phyloP scores from a whole-genome alignment of 2,329 filamentous ascomycete species.

The Teratosphaeria nubilosa region DNA sequence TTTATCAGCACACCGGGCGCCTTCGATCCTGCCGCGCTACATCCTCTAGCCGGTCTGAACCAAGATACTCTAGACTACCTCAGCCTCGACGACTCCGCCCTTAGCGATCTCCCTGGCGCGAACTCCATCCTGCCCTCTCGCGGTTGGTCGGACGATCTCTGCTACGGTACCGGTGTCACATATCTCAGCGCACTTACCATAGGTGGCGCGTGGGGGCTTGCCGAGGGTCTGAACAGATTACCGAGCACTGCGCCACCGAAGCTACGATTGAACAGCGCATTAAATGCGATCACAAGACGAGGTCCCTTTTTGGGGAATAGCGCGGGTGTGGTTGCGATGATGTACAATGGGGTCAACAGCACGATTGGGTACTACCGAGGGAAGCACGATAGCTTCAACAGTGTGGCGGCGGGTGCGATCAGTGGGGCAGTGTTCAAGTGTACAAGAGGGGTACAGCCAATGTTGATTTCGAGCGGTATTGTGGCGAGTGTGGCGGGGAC shows the following conservation, averaged over 20 bases:
- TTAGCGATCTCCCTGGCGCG: constrained; percentile 75
- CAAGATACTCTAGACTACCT: constrained; percentile 92
- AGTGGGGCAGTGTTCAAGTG: constrained; percentile 97
- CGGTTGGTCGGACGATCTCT: constrained; percentile 96
- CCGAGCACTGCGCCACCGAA: constrained; percentile 69
- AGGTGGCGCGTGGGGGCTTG: constrained; percentile 85
- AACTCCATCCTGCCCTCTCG: constrained; percentile 85
- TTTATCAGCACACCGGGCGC: constrained; percentile 71
- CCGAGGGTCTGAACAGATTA: constrained; percentile 71
- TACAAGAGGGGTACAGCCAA: constrained; percentile 77
- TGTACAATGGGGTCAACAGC: constrained; percentile 90
- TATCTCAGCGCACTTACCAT: constrained; percentile 79
- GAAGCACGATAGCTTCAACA: constrained; percentile 85
- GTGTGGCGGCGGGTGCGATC: constrained; percentile 70
- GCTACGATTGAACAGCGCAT: constrained; percentile 82
- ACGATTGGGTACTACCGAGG: constrained; percentile 68
- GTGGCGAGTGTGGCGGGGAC: constrained; percentile 74
- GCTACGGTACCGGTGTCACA: constrained; percentile 91
- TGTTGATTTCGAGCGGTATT: constrained; percentile 88
- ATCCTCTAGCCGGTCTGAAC: constrained; percentile 88
- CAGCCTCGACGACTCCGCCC: constrained; percentile 79
- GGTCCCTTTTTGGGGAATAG: constrained; percentile 95
- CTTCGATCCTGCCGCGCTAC: constrained; percentile 77
- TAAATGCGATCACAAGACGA: constrained; percentile 87
- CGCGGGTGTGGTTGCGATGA: constrained; percentile 87